These are phyloP conservation scores for Ceratocystis papillata DNA, from an alignment of 2,329 filamentous ascomycete species.

Conservation along the genomic window DNA sequence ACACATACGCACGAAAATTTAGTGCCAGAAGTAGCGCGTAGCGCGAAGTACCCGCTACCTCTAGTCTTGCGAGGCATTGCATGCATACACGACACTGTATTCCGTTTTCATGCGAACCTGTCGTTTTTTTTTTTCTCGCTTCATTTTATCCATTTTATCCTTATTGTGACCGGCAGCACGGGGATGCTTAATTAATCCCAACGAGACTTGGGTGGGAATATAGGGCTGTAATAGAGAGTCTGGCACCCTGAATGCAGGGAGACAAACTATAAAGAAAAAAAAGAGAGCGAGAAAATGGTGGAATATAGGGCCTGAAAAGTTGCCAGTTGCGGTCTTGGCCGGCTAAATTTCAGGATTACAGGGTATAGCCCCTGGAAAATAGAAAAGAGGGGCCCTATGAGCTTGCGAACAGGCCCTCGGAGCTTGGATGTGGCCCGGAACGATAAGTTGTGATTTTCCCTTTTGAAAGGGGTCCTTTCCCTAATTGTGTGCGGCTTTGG, in stretches of 20 bases:
- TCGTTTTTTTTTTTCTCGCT: neutral
- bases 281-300: no score
- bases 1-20: neutral
- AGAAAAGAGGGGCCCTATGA: neutral
- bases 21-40: neutral
- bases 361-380: neutral
- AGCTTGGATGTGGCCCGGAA: neutral
- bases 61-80: neutral
- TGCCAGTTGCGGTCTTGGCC: neutral
- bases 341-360: neutral
- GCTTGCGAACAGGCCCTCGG: neutral
- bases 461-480: neutral
- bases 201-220: neutral
- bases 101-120: neutral
- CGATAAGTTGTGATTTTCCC: neutral
- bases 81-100: neutral
- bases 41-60: neutral
- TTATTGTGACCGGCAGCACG: neutral
- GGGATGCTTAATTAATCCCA: neutral
- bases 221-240: constrained; percentile 4
- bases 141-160: no score
- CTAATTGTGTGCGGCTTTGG: neutral
- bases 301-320: neutral
- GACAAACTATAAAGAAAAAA: neutral
- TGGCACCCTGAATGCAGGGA: neutral